A percentile compares a stretch with the other conserved stretches of the same genome.
Evolutionary conservation across 495 filamentous ascomycete species (phyloP).

Genomic region (Hypoxylon intermedium): DNA sequence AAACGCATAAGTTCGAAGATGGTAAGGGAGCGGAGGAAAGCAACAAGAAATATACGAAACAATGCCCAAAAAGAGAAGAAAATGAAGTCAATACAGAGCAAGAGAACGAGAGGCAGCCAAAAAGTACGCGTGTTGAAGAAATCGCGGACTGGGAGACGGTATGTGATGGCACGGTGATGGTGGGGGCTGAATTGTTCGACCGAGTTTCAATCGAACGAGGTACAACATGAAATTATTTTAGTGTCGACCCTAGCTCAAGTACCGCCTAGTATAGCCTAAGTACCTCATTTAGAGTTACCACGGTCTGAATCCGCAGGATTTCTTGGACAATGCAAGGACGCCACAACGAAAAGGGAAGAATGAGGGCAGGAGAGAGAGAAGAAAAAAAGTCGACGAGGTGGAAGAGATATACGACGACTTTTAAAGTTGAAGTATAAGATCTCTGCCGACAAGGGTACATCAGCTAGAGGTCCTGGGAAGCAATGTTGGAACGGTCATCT

Average conservation of each 20-base stretch:
- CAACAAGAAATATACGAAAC: conserved; percentile 11
- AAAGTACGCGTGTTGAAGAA: conserved; percentile 37
- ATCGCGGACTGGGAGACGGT: conserved; percentile 33
- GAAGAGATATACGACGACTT: conserved; percentile 12
- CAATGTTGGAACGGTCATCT: conserved; percentile 31
- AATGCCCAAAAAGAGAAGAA: conserved; percentile 19
- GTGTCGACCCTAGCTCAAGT: conserved; percentile 32
- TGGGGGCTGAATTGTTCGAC: conserved; percentile 28
- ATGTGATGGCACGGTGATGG: conserved; percentile 29
- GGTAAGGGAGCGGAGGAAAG: conserved; percentile 7
- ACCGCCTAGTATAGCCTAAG: conserved; percentile 36
- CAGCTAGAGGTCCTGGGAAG: conserved; percentile 21
- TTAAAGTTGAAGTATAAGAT: conserved; percentile 23
- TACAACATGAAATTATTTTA: conserved; percentile 41
- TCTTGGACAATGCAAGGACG: not conserved
- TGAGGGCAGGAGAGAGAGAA: not conserved
- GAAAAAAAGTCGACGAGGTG: not conserved
- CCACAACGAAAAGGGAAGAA: conserved; percentile 5
- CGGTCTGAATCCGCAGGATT: not conserved
- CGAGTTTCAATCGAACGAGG: conserved; percentile 41
- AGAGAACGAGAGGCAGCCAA: conserved; percentile 32
- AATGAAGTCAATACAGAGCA: conserved; percentile 9
- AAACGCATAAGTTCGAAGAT: conserved; percentile 1
- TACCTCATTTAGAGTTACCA: conserved; percentile 21
- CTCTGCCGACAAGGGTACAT: conserved; percentile 16